Percentiles rank a stretch among this genome's conserved stretches.
Evolutionary conservation across 2,329 filamentous ascomycete genomes (phyloP).

Genomic region (Ustulina deusta): DNA sequence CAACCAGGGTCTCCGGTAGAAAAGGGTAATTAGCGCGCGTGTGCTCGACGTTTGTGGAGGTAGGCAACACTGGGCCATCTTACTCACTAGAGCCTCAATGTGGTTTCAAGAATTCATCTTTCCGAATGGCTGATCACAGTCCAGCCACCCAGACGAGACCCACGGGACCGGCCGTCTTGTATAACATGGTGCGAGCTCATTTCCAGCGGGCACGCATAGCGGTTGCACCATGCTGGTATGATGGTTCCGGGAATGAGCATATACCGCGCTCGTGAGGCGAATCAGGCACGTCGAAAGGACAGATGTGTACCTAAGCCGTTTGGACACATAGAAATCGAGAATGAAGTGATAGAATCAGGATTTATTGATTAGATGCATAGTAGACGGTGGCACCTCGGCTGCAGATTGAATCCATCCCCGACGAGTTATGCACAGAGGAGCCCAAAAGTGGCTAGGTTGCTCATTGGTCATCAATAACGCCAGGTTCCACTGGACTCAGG

Average conservation of each 20-base stretch:
- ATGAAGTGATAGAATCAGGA: slow-evolving; percentile 41
- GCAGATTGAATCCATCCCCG: slow-evolving; percentile 31
- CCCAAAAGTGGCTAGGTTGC: slow-evolving; percentile 13
- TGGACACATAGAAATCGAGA: slow-evolving; percentile 40
- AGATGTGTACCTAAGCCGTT: slow-evolving; percentile 38
- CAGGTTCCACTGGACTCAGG: slow-evolving; percentile 29
- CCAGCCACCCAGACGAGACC: slow-evolving; percentile 11
- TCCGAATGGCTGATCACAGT: slow-evolving; percentile 13
- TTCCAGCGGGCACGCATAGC: slow-evolving; percentile 13
- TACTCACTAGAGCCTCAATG: slow-evolving; percentile 37
- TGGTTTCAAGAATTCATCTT: slow-evolving; percentile 31
- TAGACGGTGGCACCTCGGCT: slow-evolving; percentile 43
- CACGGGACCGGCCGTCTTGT: slow-evolving; percentile 27
- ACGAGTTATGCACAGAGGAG: slow-evolving; percentile 19
- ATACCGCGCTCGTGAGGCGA: slow-evolving; percentile 28
- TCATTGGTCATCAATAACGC: slow-evolving; percentile 30
- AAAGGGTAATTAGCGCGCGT: slow-evolving; percentile 36
- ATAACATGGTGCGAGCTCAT: slow-evolving; percentile 25
- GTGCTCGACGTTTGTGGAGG: slow-evolving; percentile 17
- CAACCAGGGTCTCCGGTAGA: slow-evolving; percentile 33
- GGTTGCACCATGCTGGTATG: slow-evolving; percentile 30
- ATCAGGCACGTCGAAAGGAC: slow-evolving; percentile 25
- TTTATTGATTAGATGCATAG: slow-evolving; percentile 48
- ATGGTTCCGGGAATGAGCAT: slow-evolving; percentile 20
- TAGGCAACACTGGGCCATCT: slow-evolving; percentile 18